A percentile compares a stretch with the other conserved stretches of the same genome.
These are phyloP conservation scores for Coffea humblotiana DNA, from an alignment of 305 asterid genomes.

Conservation along the genomic window DNA sequence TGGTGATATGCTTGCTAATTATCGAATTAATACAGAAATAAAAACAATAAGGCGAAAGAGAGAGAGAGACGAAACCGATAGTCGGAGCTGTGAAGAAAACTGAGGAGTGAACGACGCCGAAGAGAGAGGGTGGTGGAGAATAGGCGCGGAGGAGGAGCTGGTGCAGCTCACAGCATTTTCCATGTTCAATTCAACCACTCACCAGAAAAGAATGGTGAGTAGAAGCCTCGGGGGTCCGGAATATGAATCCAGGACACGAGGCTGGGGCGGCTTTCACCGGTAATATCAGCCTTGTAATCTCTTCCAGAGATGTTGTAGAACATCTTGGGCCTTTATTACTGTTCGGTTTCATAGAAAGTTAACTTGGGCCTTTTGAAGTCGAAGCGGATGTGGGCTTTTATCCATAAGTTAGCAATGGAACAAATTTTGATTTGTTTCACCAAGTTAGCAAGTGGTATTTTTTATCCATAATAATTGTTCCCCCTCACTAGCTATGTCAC, in stretches of 20 bases:
- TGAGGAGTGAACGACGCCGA: slow-evolving; percentile 46
- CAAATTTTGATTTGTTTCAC: no score
- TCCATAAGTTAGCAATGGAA: no score
- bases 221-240: not conserved
- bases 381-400: no score
- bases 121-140: slow-evolving; percentile 39
- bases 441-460: no score
- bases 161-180: slow-evolving; percentile 62
- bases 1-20: no score
- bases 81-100: slow-evolving; percentile 35
- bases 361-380: no score
- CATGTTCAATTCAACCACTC: slow-evolving; percentile 34
- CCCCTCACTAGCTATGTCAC: no score
- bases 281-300: no score
- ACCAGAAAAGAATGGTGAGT: not conserved
- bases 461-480: no score
- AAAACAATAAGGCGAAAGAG: not conserved
- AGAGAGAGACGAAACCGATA: slow-evolving; percentile 44
- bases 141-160: slow-evolving; percentile 45
- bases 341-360: no score
- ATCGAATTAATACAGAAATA: not conserved
- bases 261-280: not conserved
- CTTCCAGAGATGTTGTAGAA: no score
- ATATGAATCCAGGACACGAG: not conserved
- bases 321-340: no score